phyloP scores from a whole-genome alignment of 73 alveolate species.

The Tetrahymena elliotti region DNA sequence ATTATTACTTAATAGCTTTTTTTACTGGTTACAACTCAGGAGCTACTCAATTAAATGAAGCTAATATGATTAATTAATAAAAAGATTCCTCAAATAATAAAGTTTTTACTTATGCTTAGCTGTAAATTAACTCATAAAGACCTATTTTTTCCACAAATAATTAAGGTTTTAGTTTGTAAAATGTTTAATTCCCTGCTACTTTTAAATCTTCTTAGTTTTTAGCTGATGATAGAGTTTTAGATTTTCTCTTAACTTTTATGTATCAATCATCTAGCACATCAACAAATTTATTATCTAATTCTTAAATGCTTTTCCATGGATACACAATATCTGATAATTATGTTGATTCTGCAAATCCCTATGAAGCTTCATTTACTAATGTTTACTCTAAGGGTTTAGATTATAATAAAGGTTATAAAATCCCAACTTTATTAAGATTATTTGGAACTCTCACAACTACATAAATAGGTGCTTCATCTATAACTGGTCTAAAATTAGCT shows the following conservation, averaged over 20 bases:
- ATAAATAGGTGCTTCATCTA: not conserved
- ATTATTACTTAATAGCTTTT: not conserved
- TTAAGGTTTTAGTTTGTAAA: not conserved
- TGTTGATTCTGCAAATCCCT: not conserved
- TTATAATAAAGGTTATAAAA: not conserved
- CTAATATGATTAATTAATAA: not conserved
- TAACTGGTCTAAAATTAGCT: not conserved
- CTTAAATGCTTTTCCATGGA: not conserved
- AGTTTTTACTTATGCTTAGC: not conserved
- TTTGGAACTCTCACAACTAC: not conserved
- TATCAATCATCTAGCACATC: not conserved
- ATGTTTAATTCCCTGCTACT: not conserved
- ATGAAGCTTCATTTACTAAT: not conserved
- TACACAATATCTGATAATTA: not conserved
- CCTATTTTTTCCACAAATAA: not conserved
- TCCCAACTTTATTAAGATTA: not conserved
- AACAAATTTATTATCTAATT: not conserved
- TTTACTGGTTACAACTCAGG: not conserved
- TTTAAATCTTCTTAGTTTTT: not conserved
- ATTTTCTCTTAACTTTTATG: not conserved
- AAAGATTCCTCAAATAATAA: not conserved
- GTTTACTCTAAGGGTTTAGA: not conserved
- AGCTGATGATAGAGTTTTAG: not conserved
- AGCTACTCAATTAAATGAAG: not conserved
- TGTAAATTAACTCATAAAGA: not conserved